Percentiles rank a stretch among this genome's conserved stretches.
These are phyloP conservation scores for Gnomoniopsis smithogilvyi DNA, from an alignment of 2,329 filamentous ascomycete species.

Conservation along the genomic window DNA sequence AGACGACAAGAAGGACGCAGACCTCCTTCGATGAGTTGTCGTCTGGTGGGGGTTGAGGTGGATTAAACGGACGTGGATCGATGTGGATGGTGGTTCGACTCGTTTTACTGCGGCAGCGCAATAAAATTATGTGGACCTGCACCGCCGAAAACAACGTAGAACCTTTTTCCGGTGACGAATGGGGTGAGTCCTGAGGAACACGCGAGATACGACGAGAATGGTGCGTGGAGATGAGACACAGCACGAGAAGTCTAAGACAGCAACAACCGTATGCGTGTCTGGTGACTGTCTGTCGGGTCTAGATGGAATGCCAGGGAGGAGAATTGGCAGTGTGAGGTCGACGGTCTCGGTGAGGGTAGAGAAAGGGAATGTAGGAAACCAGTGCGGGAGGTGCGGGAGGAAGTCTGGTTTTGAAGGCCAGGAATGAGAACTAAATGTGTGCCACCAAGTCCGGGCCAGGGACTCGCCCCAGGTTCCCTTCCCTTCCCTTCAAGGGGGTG, in stretches of 20 bases:
- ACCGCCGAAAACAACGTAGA: neutral
- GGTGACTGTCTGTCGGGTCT: neutral
- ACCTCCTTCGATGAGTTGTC: neutral
- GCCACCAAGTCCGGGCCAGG: neutral
- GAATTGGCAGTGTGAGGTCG: conserved; percentile 2
- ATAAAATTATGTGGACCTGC: neutral
- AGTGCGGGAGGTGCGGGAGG: conserved; percentile 18
- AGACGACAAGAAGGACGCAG: neutral
- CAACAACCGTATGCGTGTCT: neutral
- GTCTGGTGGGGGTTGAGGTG: neutral
- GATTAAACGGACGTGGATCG: neutral
- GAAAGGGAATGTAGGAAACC: neutral
- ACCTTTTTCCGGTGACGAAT: neutral
- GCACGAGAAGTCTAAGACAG: neutral
- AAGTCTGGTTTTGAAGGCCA: conserved; percentile 15
- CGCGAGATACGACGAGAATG: neutral
- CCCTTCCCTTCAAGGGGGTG: neutral
- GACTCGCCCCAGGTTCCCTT: neutral
- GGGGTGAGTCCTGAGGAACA: neutral
- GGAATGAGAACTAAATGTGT: conserved; percentile 6
- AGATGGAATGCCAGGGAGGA: conserved; percentile 1
- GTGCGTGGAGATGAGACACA: neutral
- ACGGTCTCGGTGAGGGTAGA: conserved; percentile 2
- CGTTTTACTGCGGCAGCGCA: neutral
- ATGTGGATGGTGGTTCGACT: neutral